Percentiles rank a stretch among this genome's conserved stretches.
phyloP scores from a whole-genome alignment of 768 basidiomycete species.

The Russula brevipes region DNA sequence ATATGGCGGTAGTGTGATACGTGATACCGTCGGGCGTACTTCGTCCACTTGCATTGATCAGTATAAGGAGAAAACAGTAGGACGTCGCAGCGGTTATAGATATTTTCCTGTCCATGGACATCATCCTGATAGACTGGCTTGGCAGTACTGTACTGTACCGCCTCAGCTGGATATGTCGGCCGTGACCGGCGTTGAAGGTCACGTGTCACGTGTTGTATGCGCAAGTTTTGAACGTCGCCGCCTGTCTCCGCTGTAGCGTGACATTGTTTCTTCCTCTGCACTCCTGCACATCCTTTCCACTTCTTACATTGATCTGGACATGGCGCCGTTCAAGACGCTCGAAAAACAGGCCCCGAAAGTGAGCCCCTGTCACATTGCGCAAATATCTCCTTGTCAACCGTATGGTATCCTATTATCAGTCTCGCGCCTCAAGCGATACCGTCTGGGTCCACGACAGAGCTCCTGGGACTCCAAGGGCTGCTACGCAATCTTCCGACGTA shows the following conservation, averaged over 20 bases:
- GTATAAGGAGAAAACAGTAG: too few species aligned
- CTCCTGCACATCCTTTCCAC: neutral
- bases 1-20: too few species aligned
- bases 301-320: neutral
- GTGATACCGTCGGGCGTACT: neutral
- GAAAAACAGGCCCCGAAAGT: slow-evolving; percentile 5
- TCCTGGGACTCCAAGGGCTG: slow-evolving; percentile 3
- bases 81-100: too few species aligned
- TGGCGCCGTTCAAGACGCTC: slow-evolving; percentile 10
- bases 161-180: too few species aligned
- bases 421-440: slow-evolving; percentile 18
- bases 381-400: neutral
- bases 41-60: neutral
- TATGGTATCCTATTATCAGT: neutral
- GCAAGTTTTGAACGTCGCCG: neutral
- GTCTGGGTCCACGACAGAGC: slow-evolving; percentile 21
- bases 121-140: too few species aligned
- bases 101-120: too few species aligned
- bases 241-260: neutral
- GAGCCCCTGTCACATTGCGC: neutral
- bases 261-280: neutral
- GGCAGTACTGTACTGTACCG: too few species aligned
- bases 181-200: neutral
- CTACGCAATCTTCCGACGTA: neutral
- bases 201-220: neutral